These are phyloP conservation scores for Pochonia chlamydosporia DNA, from an alignment of 2,329 filamentous ascomycete genomes.

Conservation along the genomic window DNA sequence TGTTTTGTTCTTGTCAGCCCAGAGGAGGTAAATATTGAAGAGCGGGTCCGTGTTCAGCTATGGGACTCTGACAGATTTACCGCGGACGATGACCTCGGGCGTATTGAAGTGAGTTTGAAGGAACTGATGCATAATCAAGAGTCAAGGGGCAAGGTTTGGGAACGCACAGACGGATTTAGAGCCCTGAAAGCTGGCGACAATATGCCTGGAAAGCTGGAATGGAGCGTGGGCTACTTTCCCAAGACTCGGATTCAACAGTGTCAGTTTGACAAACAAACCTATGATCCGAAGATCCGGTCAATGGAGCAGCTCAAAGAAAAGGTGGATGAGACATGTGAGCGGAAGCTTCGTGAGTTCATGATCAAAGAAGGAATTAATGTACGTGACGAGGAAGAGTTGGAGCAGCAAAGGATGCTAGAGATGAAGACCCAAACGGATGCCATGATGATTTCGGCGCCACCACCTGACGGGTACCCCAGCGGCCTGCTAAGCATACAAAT, in stretches of 20 bases:
- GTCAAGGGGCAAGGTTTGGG: conserved; percentile 55
- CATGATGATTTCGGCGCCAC: conserved; percentile 63
- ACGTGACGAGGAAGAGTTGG: conserved; percentile 54
- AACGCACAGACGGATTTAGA: conserved; percentile 59
- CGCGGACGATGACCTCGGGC: conserved; percentile 68
- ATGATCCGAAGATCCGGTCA: conserved; percentile 50
- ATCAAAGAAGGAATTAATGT: conserved; percentile 36
- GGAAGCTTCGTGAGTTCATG: conserved; percentile 60
- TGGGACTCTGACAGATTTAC: conserved; percentile 72
- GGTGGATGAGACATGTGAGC: conserved; percentile 46
- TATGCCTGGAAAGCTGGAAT: conserved; percentile 64
- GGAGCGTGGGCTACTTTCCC: conserved; percentile 67
- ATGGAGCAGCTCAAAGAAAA: conserved; percentile 54
- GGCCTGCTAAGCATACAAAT: conserved; percentile 67
- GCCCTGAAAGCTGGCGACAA: conserved; percentile 59
- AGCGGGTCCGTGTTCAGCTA: conserved; percentile 62
- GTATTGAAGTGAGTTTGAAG: conserved; percentile 64
- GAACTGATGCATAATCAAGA: conserved; percentile 54
- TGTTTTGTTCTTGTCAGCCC: conserved; percentile 63
- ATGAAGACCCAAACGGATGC: conserved; percentile 54
- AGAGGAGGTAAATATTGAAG: conserved; percentile 66
- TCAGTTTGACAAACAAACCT: conserved; percentile 56
- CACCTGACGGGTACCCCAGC: conserved; percentile 54
- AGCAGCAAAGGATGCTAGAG: conserved; percentile 64
- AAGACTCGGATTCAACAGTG: conserved; percentile 58